Evolutionary conservation across 2,329 filamentous ascomycete species (phyloP), one percentile per base, ranked within the genome.

Genomic region (Fusarium beomiforme): DNA sequence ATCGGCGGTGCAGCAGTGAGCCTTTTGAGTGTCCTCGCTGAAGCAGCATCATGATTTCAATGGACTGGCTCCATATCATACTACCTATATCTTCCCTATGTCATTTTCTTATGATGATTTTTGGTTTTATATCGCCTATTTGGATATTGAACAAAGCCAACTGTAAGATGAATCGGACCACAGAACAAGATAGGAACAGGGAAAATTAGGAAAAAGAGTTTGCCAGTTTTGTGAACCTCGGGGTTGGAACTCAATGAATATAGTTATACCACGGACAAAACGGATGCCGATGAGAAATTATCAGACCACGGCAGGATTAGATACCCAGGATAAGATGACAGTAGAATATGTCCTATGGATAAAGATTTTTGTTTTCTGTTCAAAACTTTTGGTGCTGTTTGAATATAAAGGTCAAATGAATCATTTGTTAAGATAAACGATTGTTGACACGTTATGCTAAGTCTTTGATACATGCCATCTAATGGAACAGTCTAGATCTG

Each of bases 1-100:
- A 86, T 91, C 33, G 89, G 89, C 7, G 87, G 89, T 13, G 88
- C 88, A 1, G 88, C 89, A 1, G 88, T 85, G 5, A 89, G 87
- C 57, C 78, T 91, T 66, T 74, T 90, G 47, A 86, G 85, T 58
- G 87, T 90, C 2, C 78, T 91, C 34, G 85, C 86, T 7, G 88
- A 91, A 75, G 88, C 88, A 29, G 88, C 87, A 8, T 77, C 77
- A 13, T 69, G 49, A 67, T 65, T 29, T 26, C 13, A 39, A 42
- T 61, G 70, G 72, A 42, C 61, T 44, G 60, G 57, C 23, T 71
- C 66, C 56, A 58, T 42, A 49, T n/a, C 29, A 34, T 26, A 62
- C 21, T 44, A 34, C 36, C 26, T 21, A 19, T 57, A 26, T 14
- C 8, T 65, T 66, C 50, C 33, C 21, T 61, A 57, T 68, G 21